Base-by-base conservation (phyloP, 2,329 filamentous ascomycete species). In the Calycina herbarum region DNA sequence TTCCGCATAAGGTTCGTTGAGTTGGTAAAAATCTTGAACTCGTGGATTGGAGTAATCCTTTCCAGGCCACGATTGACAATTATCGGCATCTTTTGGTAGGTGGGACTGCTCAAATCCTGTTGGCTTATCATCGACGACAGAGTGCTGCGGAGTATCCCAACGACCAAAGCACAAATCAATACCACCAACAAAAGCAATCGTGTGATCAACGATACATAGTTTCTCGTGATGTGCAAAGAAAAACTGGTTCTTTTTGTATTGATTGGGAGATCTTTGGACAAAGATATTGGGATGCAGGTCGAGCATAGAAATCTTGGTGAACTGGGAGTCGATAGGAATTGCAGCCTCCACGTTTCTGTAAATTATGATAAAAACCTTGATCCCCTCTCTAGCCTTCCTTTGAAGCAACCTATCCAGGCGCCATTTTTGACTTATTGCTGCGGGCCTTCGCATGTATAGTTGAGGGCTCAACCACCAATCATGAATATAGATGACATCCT, bases 151-250 rank as follows among this genome's bases (percentile, higher is more conserved):
- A 57, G 93, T 96, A 76, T 98, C 95, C 95, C 95, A 99, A 72
- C 95, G 87, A 58, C 95, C 95, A 77, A 98, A 97, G 79, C 95
- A 99, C 27, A 99, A 82, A 80, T 99, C 95, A 68, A 99, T 92
- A 42, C 95, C 95, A 67, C 95, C 95, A 59, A 97, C 89, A 77
- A 99, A 98, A 11, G 94, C 95, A 60, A 98, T 88, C 63, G 94
- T 95, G 75, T 98, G 95, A 76, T 99, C 95, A 20, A 99, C 91
- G 51, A 99, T 88, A 74, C 93, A 94, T n/a, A 99, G 86, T 79
- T 99, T 99, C 77, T 99, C 95, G 78, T 99, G 95, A 76, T 99
- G 95, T 1, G 95, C 95, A 83, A 96, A 99, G 82, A 99, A 99
- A 81, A 99, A 99, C 57, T 97, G 96, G 74, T 98, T 98, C 79